Evolutionary conservation across 257 asterid genomes (phyloP).

Genomic region (Scutellaria barbata): DNA sequence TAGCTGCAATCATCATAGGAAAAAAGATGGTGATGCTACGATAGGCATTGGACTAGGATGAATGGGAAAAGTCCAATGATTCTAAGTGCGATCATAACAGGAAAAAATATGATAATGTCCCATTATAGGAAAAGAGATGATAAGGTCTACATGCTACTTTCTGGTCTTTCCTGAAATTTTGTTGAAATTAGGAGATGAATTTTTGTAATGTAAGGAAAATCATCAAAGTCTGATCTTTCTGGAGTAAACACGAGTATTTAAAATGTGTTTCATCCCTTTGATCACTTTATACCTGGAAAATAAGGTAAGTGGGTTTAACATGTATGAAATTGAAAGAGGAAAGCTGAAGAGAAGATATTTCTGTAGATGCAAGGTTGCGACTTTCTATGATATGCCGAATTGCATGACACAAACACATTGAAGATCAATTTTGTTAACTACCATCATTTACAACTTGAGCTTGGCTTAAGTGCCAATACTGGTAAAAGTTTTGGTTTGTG

Average conservation of each 20-base stretch:
- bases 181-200: not conserved
- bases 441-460: not conserved
- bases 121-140: not conserved
- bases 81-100: not conserved
- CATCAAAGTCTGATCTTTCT: constrained; percentile 9
- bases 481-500: constrained; percentile 4
- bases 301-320: not conserved
- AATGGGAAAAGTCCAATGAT: too few species aligned
- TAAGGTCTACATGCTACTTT: constrained; percentile 1
- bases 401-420: constrained; percentile 3
- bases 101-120: not conserved
- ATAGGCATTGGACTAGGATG: too few species aligned
- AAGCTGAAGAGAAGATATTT: constrained; percentile 3
- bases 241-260: not conserved
- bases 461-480: constrained; percentile 8
- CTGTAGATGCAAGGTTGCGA: not conserved
- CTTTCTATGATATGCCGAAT: not conserved
- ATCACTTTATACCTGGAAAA: constrained; percentile 15
- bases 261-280: not conserved
- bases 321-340: not conserved
- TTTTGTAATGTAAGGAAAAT: not conserved
- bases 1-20: too few species aligned
- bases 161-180: not conserved
- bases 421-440: not conserved
- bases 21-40: too few species aligned